Evolutionary conservation across 2,329 filamentous ascomycete genomes (phyloP), one percentile per base, ranked within the genome.

Genomic region (Mycosphaerelloides madeirae): DNA sequence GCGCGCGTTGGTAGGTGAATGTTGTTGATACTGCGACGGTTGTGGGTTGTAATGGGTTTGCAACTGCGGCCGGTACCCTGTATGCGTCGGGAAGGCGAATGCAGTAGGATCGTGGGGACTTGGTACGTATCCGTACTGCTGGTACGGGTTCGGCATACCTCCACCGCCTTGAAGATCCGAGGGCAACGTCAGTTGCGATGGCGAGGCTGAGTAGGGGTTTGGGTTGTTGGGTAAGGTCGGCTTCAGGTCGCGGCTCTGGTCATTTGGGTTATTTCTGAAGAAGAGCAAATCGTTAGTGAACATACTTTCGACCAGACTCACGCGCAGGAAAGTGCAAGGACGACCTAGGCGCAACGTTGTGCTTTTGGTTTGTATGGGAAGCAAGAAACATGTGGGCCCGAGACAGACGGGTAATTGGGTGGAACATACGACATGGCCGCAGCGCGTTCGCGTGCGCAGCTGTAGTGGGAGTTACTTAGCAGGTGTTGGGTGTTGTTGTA

Each of bases 221-320:
- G 14, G 43, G 11, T 36, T 31, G 42, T 55, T 57, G 25, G 52
- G 50, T 43, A 53, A 49, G 33, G 65, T 66, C 25, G 65, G 67
- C 53, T 71, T 70, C 54, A 70, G 58, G 50, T 60, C 70, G 59
- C 68, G 69, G 58, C 70, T 69, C 57, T 66, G 61, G 52, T 66
- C 63, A 43, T 63, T 64, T 22, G 68, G 66, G 36, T 65, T 62
- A 61, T 68, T 72, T 25, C 22, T 25, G 50, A 60, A 64, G 46
- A 19, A 41, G 42, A 46, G 40, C 31, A 45, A 41, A 40, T 50
- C 34, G 49, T 56, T 46, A 56, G 53, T 52, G 41, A 47, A 52
- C 49, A 54, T 53, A 38, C 46, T 48, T 35, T 37, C 31, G 38
- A 36, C n/a, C 28, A 20, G 6, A 9, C 22, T 5, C 22, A 6